A percentile compares a stretch with the other conserved stretches of the same genome.
These are phyloP conservation scores for Hypoxylon rubiginosum DNA, from an alignment of 2,329 filamentous ascomycete genomes.

Conservation along the genomic window DNA sequence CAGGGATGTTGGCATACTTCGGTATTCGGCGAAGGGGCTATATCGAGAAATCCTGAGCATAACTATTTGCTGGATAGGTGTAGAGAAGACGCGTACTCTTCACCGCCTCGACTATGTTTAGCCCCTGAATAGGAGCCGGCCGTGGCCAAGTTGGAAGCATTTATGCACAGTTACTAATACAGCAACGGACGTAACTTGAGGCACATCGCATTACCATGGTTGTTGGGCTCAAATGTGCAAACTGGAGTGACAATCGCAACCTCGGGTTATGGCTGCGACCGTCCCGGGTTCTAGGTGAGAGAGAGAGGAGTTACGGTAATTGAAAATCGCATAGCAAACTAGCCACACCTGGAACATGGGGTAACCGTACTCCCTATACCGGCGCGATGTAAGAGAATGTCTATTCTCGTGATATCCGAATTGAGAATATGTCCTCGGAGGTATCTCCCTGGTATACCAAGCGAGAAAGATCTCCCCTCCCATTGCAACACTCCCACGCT, in stretches of 20 bases:
- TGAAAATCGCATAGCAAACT: not conserved
- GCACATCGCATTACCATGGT: constrained; percentile 1
- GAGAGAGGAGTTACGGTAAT: not conserved
- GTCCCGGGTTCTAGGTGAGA: constrained; percentile 2
- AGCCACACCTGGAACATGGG: not conserved
- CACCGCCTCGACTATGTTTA: constrained; percentile 8
- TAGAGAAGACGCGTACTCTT: not conserved
- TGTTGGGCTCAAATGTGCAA: not conserved
- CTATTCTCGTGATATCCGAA: constrained; percentile 1
- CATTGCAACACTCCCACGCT: constrained; percentile 21
- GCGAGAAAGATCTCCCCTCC: constrained; percentile 11
- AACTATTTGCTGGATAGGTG: constrained; percentile 7
- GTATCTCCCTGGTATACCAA: constrained; percentile 8
- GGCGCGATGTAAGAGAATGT: constrained; percentile 4
- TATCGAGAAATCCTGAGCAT: constrained; percentile 3
- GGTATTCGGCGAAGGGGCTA: constrained; percentile 25
- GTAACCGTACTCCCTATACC: not conserved
- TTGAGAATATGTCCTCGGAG: constrained; percentile 1
- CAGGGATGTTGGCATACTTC: constrained; percentile 7
- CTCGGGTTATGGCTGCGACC: constrained; percentile 2
- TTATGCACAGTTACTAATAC: constrained; percentile 1
- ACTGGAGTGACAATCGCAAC: constrained; percentile 6
- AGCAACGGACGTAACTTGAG: not conserved
- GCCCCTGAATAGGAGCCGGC: not conserved
- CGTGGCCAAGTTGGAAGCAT: not conserved